These are phyloP conservation scores for Hypomyces rosellus DNA, from an alignment of 2,329 filamentous ascomycete species.

Conservation along the genomic window DNA sequence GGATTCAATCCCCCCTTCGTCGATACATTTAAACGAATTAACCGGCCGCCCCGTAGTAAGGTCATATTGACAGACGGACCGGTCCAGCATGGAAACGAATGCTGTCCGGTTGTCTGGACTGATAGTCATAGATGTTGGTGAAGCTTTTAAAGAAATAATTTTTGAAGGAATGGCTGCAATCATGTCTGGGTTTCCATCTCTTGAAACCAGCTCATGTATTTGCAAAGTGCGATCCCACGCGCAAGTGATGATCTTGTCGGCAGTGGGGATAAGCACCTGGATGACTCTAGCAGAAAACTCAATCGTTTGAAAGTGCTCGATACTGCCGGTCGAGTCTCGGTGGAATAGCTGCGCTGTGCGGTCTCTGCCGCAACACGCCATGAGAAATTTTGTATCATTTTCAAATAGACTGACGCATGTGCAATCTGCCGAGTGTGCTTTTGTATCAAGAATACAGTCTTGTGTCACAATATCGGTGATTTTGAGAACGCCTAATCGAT, in stretches of 20 bases:
- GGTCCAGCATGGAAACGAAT: slow-evolving; percentile 55
- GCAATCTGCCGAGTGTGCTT: slow-evolving; percentile 82
- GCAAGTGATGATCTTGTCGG: slow-evolving; percentile 73
- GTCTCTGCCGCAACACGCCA: slow-evolving; percentile 82
- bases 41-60: slow-evolving; percentile 62
- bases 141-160: slow-evolving; percentile 76
- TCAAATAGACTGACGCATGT: slow-evolving; percentile 72
- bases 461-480: slow-evolving; percentile 59
- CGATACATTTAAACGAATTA: slow-evolving; percentile 73
- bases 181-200: slow-evolving; percentile 56
- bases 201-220: slow-evolving; percentile 68
- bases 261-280: slow-evolving; percentile 65
- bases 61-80: slow-evolving; percentile 55
- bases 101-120: slow-evolving; percentile 54
- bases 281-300: slow-evolving; percentile 87
- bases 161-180: slow-evolving; percentile 72
- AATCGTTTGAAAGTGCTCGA: slow-evolving; percentile 83
- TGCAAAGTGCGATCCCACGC: slow-evolving; percentile 85
- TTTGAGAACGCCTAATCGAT: slow-evolving; percentile 76
- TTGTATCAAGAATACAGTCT: slow-evolving; percentile 61
- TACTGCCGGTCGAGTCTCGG: slow-evolving; percentile 46
- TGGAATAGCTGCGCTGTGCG: slow-evolving; percentile 90
- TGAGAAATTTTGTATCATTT: slow-evolving; percentile 52
- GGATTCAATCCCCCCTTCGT: slow-evolving; percentile 72
- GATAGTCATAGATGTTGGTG: slow-evolving; percentile 77